phyloP scores from a whole-genome alignment of 306 rosid genomes.

The Acacia acuminata region DNA sequence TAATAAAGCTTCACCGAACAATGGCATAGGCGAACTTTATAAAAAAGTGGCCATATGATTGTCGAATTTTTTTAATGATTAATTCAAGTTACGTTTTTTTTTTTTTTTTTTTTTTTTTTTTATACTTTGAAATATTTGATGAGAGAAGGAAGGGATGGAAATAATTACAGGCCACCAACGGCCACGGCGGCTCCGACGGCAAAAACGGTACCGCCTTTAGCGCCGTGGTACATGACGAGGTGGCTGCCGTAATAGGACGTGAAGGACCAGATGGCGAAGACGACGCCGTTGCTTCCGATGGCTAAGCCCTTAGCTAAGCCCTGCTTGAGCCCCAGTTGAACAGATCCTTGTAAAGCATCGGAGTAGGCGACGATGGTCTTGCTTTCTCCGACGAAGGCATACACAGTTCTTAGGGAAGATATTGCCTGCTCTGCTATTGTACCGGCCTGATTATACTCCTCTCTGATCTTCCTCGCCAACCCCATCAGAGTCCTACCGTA shows the following conservation, averaged over 20 bases:
- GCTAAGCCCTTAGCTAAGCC: slow-evolving; percentile 82
- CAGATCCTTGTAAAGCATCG: slow-evolving; percentile 55
- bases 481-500: slow-evolving; percentile 69
- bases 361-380: slow-evolving; percentile 58
- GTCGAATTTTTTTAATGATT: not conserved
- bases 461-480: slow-evolving; percentile 56
- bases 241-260: slow-evolving; percentile 70
- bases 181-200: slow-evolving; percentile 68
- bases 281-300: slow-evolving; percentile 72
- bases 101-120: not conserved
- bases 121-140: too few relatives aligned
- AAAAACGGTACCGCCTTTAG: slow-evolving; percentile 73
- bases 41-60: not conserved
- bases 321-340: slow-evolving; percentile 60
- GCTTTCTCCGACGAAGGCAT: slow-evolving; percentile 67
- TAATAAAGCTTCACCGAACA: not conserved
- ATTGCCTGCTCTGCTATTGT: slow-evolving; percentile 63
- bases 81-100: not conserved
- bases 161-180: slow-evolving; percentile 73
- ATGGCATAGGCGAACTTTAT: not conserved
- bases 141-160: not conserved
- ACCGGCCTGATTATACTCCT: slow-evolving; percentile 63
- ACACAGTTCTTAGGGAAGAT: slow-evolving; percentile 74
- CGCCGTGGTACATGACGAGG: slow-evolving; percentile 75
- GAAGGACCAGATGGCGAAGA: slow-evolving; percentile 77